Percentiles rank a stretch among this genome's conserved stretches.
Conservation (phyloP, 129 eudicot genomes). For the Artemisia argyi region DNA sequence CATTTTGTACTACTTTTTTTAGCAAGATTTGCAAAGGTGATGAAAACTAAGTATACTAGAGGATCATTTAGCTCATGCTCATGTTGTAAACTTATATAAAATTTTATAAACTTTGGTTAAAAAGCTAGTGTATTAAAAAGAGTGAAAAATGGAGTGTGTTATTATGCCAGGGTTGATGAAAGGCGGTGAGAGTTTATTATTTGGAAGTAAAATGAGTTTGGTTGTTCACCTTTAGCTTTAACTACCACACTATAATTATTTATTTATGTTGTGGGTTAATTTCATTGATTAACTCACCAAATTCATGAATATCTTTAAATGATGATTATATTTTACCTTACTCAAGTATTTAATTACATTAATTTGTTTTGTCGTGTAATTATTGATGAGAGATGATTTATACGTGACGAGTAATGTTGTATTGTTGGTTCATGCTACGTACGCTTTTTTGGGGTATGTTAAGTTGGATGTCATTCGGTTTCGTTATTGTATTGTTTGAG, state of each 20-base stretch:
- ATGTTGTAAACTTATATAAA: background rate
- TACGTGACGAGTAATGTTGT: background rate
- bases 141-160: constrained; percentile 13
- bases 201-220: constrained; percentile 26
- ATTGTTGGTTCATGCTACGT: too few species aligned
- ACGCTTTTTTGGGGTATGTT: too few species aligned
- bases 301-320: constrained; percentile 20
- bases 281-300: constrained; percentile 37
- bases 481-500: too few species aligned
- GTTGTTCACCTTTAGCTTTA: constrained; percentile 28
- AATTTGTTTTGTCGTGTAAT: background rate
- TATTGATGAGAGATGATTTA: background rate
- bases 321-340: constrained; percentile 4
- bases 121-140: background rate
- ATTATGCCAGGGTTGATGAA: constrained; percentile 1
- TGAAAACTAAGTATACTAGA: constrained; percentile 13
- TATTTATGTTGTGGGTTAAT: constrained; percentile 34
- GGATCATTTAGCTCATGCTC: constrained; percentile 12
- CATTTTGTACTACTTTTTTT: constrained; percentile 22
- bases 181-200: constrained; percentile 35
- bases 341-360: constrained; percentile 3
- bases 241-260: constrained; percentile 15
- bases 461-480: too few species aligned
- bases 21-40: constrained; percentile 9
- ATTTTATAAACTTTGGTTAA: background rate